Conservation (phyloP, 1,139 yeast genomes). For the Sugiyamaella japonica region DNA sequence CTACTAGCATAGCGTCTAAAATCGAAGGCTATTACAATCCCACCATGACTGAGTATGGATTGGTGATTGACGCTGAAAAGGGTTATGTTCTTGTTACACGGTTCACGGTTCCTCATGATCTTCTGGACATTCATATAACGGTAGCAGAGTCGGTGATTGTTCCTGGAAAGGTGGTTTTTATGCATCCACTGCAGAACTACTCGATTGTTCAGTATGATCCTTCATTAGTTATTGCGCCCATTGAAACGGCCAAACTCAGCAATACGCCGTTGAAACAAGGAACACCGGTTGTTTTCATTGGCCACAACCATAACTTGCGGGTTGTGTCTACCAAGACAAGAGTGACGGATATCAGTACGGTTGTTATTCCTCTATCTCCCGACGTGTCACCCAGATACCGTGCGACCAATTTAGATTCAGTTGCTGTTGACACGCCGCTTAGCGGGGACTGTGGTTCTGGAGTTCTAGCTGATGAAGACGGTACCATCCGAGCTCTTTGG, state of each 20-base stretch:
- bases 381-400: conserved; percentile 68
- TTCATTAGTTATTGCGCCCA: conserved; percentile 58
- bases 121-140: conserved; percentile 73
- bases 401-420: conserved; percentile 79
- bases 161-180: conserved; percentile 76
- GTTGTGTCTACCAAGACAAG: conserved; percentile 73
- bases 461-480: conserved; percentile 72
- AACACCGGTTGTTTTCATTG: conserved; percentile 71
- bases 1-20: conserved; percentile 63
- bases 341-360: conserved; percentile 72
- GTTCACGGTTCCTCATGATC: conserved; percentile 77
- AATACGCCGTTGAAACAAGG: conserved; percentile 66
- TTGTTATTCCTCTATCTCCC: conserved; percentile 69
- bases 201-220: conserved; percentile 87
- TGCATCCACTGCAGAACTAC: conserved; percentile 87
- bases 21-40: conserved; percentile 55
- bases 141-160: conserved; percentile 84
- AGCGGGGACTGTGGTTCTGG: conserved; percentile 81
- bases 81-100: conserved; percentile 84
- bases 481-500: conserved; percentile 83
- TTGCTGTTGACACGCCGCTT: conserved; percentile 70
- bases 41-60: conserved; percentile 64
- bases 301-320: conserved; percentile 71
- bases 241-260: conserved; percentile 64
- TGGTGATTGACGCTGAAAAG: conserved; percentile 72